These are phyloP conservation scores for Aegilops bicornis DNA, from an alignment of 176 grass and related monocot genomes.

Conservation along the genomic window DNA sequence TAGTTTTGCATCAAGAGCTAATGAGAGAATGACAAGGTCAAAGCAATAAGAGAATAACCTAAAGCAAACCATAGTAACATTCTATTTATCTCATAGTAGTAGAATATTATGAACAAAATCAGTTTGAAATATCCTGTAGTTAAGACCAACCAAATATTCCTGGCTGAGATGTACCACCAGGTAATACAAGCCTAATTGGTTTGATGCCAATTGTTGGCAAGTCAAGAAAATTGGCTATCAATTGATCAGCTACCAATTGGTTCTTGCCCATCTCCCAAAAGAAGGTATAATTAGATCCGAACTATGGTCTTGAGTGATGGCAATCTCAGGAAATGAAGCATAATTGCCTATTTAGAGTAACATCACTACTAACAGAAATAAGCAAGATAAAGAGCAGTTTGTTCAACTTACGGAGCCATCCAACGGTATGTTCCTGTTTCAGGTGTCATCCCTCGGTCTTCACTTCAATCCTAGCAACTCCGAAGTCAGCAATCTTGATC, in stretches of 20 bases:
- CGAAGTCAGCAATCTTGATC: conserved; percentile 83
- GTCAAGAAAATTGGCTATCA: too few relatives aligned
- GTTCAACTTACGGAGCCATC: conserved; percentile 88
- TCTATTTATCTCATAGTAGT: neutral
- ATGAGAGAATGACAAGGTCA: neutral
- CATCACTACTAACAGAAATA: conserved; percentile 3
- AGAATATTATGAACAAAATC: conserved; percentile 2
- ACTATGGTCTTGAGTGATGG: neutral
- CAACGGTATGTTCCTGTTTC: conserved; percentile 92
- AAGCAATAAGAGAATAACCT: neutral
- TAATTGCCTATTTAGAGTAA: neutral
- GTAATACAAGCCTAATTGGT: neutral
- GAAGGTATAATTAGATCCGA: neutral
- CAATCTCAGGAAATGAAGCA: neutral
- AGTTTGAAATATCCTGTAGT: neutral
- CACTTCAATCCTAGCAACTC: conserved; percentile 79
- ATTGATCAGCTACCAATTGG: too few relatives aligned
- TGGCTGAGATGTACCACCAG: neutral
- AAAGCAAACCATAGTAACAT: neutral
- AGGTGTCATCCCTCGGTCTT: conserved; percentile 83
- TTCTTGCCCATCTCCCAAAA: neutral
- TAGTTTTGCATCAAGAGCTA: neutral
- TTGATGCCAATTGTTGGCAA: too few relatives aligned
- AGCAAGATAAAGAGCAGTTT: conserved; percentile 7
- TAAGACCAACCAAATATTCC: neutral